Percentiles rank a stretch among this genome's conserved stretches.
phyloP scores from a whole-genome alignment of 2,329 filamentous ascomycete species.

The Colletotrichum phormii region DNA sequence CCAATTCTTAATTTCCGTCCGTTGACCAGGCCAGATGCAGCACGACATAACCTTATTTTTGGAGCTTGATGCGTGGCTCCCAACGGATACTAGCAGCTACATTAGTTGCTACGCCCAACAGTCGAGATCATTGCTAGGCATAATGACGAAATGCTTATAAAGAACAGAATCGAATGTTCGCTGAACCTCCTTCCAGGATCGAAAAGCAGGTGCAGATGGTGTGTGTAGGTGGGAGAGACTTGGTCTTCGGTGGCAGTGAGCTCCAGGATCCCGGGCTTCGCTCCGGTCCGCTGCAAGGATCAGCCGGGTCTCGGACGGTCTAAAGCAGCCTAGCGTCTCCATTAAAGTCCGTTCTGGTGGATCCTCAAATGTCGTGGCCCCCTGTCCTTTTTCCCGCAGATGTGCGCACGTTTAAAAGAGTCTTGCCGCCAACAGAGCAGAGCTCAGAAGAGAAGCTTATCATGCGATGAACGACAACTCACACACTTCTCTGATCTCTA shows the following conservation, averaged over 20 bases:
- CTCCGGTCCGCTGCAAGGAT: constrained; percentile 14
- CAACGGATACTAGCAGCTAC: not conserved
- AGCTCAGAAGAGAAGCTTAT: not conserved
- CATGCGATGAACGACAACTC: not conserved
- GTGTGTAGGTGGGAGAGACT: not conserved
- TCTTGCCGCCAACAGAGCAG: not conserved
- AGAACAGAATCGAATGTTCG: not conserved
- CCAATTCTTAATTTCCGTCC: not conserved
- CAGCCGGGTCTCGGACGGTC: not conserved
- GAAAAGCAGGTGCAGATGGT: not conserved
- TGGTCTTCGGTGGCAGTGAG: not conserved
- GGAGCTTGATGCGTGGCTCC: not conserved
- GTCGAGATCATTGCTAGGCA: too few species aligned
- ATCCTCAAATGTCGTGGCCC: not conserved
- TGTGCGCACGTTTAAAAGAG: not conserved
- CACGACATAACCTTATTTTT: not conserved
- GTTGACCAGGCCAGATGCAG: not conserved
- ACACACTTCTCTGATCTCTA: not conserved
- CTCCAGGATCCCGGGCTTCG: constrained; percentile 8
- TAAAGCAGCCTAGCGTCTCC: constrained; percentile 16
- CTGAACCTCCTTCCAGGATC: not conserved
- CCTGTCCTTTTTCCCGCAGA: not conserved
- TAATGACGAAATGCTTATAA: not conserved
- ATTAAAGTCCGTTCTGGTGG: not conserved
- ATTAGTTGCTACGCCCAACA: too few species aligned